Evolutionary conservation across 345 rosid genomes (phyloP).

Genomic region (Leavenworthia alabamica): DNA sequence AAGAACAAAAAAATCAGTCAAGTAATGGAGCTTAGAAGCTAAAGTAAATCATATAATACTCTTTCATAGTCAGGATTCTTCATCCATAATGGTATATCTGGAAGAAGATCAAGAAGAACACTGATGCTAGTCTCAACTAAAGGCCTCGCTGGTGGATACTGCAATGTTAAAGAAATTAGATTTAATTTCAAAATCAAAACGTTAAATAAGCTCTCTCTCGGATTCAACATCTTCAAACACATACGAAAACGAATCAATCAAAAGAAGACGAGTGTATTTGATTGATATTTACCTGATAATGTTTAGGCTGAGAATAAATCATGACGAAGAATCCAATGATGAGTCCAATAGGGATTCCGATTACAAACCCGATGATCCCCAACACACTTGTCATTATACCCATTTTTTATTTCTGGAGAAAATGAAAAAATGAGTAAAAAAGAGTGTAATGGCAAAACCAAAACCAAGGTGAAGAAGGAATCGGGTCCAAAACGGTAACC

Average conservation of each 20-base stretch:
- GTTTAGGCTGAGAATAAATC: slow-evolving; percentile 52
- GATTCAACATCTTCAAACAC: no score
- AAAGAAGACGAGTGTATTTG: slow-evolving; percentile 6
- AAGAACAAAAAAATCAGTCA: neutral
- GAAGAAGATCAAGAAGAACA: slow-evolving; percentile 46
- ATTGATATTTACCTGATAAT: slow-evolving; percentile 40
- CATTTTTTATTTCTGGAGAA: slow-evolving; percentile 24
- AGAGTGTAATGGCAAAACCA: neutral
- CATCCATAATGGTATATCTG: slow-evolving; percentile 70
- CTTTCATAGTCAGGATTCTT: slow-evolving; percentile 71
- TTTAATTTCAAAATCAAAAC: neutral
- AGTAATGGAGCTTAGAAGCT: neutral
- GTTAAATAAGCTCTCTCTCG: neutral
- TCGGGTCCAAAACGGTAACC: slow-evolving; percentile 28
- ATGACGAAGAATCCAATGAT: slow-evolving; percentile 59
- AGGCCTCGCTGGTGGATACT: slow-evolving; percentile 55
- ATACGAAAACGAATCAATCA: neutral
- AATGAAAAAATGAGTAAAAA: neutral
- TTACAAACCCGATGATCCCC: slow-evolving; percentile 58
- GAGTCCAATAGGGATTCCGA: slow-evolving; percentile 70
- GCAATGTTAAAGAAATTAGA: slow-evolving; percentile 1
- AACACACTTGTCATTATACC: slow-evolving; percentile 46
- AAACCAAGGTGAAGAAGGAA: neutral
- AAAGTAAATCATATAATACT: slow-evolving; percentile 21
- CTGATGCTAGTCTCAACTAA: slow-evolving; percentile 39